Conservation (phyloP, 371 early-diverging fungal genomes). For the Mucor circinelloides region DNA sequence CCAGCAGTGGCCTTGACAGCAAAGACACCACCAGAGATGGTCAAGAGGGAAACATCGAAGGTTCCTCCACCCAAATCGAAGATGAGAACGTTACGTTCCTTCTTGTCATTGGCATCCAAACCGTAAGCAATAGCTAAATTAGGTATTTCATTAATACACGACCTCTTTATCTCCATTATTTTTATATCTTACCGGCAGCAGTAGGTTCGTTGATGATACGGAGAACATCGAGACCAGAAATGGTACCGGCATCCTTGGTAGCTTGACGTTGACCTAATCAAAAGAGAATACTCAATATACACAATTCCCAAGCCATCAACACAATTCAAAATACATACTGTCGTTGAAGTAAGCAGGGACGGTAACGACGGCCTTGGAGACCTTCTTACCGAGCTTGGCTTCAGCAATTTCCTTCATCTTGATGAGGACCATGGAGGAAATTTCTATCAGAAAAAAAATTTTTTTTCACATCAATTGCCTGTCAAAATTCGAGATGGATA, state of each 20-base stretch:
- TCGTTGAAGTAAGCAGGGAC: conserved; percentile 90
- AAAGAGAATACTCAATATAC: not conserved
- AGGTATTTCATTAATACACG: not conserved
- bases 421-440: conserved; percentile 89
- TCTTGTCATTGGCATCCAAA: conserved; percentile 73
- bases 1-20: conserved; percentile 96
- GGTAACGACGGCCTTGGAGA: conserved; percentile 92
- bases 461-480: not conserved
- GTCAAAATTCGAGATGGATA: not conserved
- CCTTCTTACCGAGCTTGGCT: conserved; percentile 80
- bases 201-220: conserved; percentile 96
- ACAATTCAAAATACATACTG: conserved; percentile 21
- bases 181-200: conserved; percentile 64
- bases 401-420: conserved; percentile 94
- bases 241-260: conserved; percentile 82
- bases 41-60: conserved; percentile 92
- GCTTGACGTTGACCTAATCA: conserved; percentile 86
- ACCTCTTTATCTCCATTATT: not conserved
- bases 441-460: conserved; percentile 48
- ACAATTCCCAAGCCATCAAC: not conserved
- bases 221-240: conserved; percentile 81
- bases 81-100: conserved; percentile 87
- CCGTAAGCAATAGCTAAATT: conserved; percentile 89
- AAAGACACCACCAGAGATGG: conserved; percentile 89
- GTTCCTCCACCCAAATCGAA: conserved; percentile 97